Evolutionary conservation across 2,329 filamentous ascomycete genomes (phyloP).

Genomic region (Neurospora sp.): DNA sequence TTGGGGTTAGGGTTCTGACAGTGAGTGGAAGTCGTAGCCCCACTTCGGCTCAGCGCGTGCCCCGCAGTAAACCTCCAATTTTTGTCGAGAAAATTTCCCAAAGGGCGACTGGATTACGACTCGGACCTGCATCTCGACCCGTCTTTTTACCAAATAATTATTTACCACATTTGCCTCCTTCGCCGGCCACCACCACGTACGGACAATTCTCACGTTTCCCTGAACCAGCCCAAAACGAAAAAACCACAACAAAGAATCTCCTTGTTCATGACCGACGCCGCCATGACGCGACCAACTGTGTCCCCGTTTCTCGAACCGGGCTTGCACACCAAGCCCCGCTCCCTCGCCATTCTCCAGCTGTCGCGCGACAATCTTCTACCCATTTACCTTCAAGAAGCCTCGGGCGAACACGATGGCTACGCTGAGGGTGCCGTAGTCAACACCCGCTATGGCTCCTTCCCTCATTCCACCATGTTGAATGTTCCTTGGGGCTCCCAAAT

Average conservation of each 20-base stretch:
- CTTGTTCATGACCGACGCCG: background rate
- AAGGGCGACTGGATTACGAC: background rate
- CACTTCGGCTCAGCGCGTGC: background rate
- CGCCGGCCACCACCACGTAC: background rate
- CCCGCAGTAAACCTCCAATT: background rate
- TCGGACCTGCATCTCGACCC: background rate
- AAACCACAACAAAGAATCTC: background rate
- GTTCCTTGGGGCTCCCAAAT: constrained; percentile 90
- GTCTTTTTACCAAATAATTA: background rate
- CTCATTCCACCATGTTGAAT: constrained; percentile 66
- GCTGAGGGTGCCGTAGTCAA: constrained; percentile 73
- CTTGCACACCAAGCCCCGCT: constrained; percentile 48
- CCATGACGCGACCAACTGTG: background rate
- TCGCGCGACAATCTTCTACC: constrained; percentile 80
- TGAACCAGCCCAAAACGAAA: background rate
- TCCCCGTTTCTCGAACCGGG: constrained; percentile 78
- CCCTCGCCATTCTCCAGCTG: constrained; percentile 76
- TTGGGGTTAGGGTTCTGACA: background rate
- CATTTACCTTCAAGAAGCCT: constrained; percentile 54
- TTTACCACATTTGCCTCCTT: background rate
- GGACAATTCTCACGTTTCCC: background rate
- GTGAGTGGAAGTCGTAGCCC: background rate
- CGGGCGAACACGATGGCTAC: constrained; percentile 60
- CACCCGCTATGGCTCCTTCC: constrained; percentile 87
- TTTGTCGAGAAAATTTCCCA: background rate